These are phyloP conservation scores for Bruguiera parviflora DNA, from an alignment of 345 rosid species.

Conservation along the genomic window DNA sequence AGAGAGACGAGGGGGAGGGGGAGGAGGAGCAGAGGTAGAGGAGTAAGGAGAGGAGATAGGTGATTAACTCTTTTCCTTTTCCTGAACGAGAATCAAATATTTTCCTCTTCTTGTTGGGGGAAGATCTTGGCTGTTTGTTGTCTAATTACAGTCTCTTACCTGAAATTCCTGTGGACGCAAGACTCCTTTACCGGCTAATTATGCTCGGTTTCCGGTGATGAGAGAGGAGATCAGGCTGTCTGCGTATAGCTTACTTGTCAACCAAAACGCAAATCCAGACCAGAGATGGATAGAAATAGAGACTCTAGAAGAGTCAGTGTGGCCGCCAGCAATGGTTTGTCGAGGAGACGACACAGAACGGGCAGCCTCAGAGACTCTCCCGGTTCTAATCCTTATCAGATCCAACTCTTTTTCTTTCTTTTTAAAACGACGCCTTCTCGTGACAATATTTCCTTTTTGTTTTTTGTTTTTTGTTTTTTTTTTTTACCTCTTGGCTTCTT, in stretches of 20 bases:
- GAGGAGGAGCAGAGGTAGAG: constrained; percentile 19
- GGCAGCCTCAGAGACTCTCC: constrained; percentile 83
- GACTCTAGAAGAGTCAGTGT: constrained; percentile 73
- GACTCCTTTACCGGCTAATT: constrained; percentile 21
- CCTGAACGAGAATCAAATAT: not conserved
- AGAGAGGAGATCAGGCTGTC: constrained; percentile 30
- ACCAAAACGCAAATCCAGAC: not conserved
- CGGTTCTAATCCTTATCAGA: constrained; percentile 51
- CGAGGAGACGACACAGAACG: constrained; percentile 78
- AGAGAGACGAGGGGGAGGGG: constrained; percentile 13
- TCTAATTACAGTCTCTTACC: constrained; percentile 3
- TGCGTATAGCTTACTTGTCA: constrained; percentile 19
- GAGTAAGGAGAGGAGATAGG: constrained; percentile 25
- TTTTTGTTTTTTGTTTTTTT: constrained; percentile 2
- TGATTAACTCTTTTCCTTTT: constrained; percentile 17
- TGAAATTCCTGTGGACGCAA: constrained; percentile 17
- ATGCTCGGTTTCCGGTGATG: constrained; percentile 45
- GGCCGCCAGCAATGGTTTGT: constrained; percentile 61
- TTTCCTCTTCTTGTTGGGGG: not conserved
- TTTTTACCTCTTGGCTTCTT: not conserved
- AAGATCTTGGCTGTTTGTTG: not conserved
- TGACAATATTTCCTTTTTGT: not conserved
- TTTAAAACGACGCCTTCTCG: no score
- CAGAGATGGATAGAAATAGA: constrained; percentile 81
- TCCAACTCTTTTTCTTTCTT: constrained; percentile 18